These are phyloP conservation scores for Aspergillus sojae DNA, from an alignment of 2,329 filamentous ascomycete genomes.

Conservation along the genomic window DNA sequence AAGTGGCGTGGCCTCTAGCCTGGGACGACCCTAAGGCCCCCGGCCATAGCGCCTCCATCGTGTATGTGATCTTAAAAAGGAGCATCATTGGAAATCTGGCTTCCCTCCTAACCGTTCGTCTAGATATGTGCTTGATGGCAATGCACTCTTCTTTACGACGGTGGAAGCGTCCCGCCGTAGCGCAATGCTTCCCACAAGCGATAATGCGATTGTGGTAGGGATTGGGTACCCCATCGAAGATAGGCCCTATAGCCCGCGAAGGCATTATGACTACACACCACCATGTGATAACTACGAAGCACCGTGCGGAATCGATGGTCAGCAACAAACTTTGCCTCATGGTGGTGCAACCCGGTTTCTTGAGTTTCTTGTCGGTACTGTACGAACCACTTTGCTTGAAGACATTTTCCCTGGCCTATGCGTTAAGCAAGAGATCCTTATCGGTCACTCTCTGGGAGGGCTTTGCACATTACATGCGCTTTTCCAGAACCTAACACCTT, in stretches of 20 bases:
- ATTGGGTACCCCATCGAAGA: slow-evolving; percentile 28
- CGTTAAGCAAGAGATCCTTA: slow-evolving; percentile 46
- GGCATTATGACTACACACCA: slow-evolving; percentile 25
- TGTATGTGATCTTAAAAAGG: slow-evolving; percentile 19
- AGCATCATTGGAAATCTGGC: background rate
- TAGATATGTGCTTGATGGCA: slow-evolving; percentile 33
- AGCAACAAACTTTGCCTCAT: slow-evolving; percentile 20
- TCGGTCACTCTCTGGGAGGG: slow-evolving; percentile 55
- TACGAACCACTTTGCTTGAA: slow-evolving; percentile 33
- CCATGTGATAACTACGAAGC: slow-evolving; percentile 22
- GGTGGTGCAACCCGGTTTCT: slow-evolving; percentile 52
- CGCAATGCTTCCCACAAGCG: slow-evolving; percentile 12
- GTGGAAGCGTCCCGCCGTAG: slow-evolving; percentile 27
- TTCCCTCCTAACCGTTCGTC: background rate
- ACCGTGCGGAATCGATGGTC: slow-evolving; percentile 29
- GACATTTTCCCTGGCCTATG: slow-evolving; percentile 33
- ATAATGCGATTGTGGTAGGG: slow-evolving; percentile 26
- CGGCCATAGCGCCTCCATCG: slow-evolving; percentile 12
- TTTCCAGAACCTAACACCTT: slow-evolving; percentile 43
- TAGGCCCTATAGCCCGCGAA: slow-evolving; percentile 23
- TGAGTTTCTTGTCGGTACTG: slow-evolving; percentile 44
- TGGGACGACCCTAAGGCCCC: slow-evolving; percentile 18
- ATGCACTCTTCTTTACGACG: slow-evolving; percentile 30
- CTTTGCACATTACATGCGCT: slow-evolving; percentile 52
- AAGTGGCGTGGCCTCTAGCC: slow-evolving; percentile 29